Evolutionary conservation across 176 grass and related monocot species (phyloP), one percentile per base, ranked within the genome.

Genomic region (Luzula sylvatica): DNA sequence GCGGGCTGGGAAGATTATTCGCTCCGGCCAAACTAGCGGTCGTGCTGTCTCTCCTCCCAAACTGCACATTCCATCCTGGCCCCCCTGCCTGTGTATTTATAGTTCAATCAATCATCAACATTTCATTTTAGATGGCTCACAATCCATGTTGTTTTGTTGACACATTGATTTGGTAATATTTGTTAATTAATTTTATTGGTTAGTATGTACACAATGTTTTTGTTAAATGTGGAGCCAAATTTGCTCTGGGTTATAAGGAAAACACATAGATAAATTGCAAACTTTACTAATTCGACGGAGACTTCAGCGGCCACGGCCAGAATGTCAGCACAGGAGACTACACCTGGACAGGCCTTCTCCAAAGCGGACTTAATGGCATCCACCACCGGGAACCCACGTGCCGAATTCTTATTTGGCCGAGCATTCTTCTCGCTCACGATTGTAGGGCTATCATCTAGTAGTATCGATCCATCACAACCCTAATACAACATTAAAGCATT

Each of bases 381-480:
- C 7, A 87, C 58, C 23, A 87, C 74, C 14, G 82, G 73, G 20
- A 79, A 94, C 12, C 87, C 87, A 20, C 82, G 65, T 13, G 13
- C 78, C 32, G 87, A 94, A 61, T 94, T 87, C 2, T 22, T 13
- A 56, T 92, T 92, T 11, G 86, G 86, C 0, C 0, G 1, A 0
- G 87, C 87, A 20, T 81, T 52, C 61, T 93, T 82, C 65, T 94
- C 87, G 20, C 74, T 66, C 11, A 4, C 45, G 43, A 51, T 65
- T 64, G 50, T 60, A 16, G 78, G 16, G 21, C 42, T 66, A 11
- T 81, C 87, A 40, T 94, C 82, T 1, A 94, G 73, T 0, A 94
- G 61, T 65, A 94, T 55, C 15, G 77, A 94, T 51, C 73, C 87
- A 62, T 94, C 87, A 11, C 87, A 94, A 0, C 77, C 87, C 87